Base-by-base conservation (phyloP, 2,329 filamentous ascomycete species). In the Cyphellophora europaea region DNA sequence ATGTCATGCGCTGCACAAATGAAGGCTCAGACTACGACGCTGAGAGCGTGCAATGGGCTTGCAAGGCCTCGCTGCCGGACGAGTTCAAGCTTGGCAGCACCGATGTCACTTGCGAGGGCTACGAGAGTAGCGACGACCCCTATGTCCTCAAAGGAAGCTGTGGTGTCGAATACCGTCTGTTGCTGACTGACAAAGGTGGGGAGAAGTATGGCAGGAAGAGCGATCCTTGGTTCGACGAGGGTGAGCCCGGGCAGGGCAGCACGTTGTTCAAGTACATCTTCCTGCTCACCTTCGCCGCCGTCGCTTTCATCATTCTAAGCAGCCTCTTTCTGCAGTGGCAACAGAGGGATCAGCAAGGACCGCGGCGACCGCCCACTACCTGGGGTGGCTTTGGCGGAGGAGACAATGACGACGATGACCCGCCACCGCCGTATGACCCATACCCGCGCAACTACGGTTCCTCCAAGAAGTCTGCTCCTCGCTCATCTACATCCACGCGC, bases 101-200 rank as follows among this genome's bases (percentile, higher is more conserved):
- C 8, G 88, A 96, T 43, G 89, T 96, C 36, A 67, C 87, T 8
- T 98, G 91, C 58, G 89, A 98, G 54, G 89, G 91, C 8, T 96
- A 94, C 61, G 66, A 73, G 38, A 69, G 65, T 11, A 61, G 79
- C 1, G 75, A 89, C 30, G 91, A 96, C 56, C 76, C 77, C 0
- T 93, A 86, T 57, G 73, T 96, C n/a, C 63, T 96, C 35, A 87
- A 83, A 52, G 91, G 91, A 14, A 91, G 83, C 57, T 96, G 89
- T 59, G 91, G 82, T 11, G 88, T 94, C 15, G 85, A 94, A 61
- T 96, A 96, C 59, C 71, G 80, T 11, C 61, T 96, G 5, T 58
- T 82, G 1, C 65, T 96, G 34, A 96, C 88, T 1, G 76, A 80
- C 8, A 66, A 71, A 42, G 91, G 91, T 3, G 77, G 88, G 60